Conservation (phyloP, 2,329 filamentous ascomycete genomes). For the Fusarium avenaceum region DNA sequence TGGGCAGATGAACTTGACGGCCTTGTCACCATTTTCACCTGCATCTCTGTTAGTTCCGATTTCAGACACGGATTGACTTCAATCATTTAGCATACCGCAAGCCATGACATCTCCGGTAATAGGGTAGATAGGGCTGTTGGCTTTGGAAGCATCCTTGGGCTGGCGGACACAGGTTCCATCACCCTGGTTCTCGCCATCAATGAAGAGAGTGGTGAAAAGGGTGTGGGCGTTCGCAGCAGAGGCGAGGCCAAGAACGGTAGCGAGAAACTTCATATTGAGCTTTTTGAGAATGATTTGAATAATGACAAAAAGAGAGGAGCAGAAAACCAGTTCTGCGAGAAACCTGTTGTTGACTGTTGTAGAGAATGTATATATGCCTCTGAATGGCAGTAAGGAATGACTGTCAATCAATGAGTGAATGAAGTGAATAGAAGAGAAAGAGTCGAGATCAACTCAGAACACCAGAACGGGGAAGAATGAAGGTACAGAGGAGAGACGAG, state of each 20-base stretch:
- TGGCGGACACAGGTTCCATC: constrained; percentile 80
- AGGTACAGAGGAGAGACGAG: constrained; percentile 14
- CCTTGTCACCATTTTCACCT: constrained; percentile 60
- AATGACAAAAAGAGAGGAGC: constrained; percentile 13
- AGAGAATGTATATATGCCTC: constrained; percentile 32
- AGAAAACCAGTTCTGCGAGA: constrained; percentile 47
- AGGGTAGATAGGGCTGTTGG: constrained; percentile 70
- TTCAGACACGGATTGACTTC: not conserved
- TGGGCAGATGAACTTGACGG: constrained; percentile 64
- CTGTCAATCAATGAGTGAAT: constrained; percentile 38
- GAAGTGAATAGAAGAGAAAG: constrained; percentile 28
- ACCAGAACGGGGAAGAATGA: constrained; percentile 42
- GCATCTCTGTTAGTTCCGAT: constrained; percentile 1
- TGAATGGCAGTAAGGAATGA: constrained; percentile 37
- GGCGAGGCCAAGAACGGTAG: constrained; percentile 55
- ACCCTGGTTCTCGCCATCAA: constrained; percentile 74
- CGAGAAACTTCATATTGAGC: constrained; percentile 56
- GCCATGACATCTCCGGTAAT: constrained; percentile 74
- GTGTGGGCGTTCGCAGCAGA: constrained; percentile 68
- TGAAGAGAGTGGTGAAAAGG: constrained; percentile 72
- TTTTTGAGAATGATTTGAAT: constrained; percentile 40
- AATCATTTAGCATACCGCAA: constrained; percentile 68
- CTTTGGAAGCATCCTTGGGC: constrained; percentile 64
- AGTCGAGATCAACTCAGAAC: constrained; percentile 31
- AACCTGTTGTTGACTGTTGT: constrained; percentile 28